These are phyloP conservation scores for Dictyostelium discoideum DNA, from an alignment of 78 protist genomes.

Conservation along the genomic window DNA sequence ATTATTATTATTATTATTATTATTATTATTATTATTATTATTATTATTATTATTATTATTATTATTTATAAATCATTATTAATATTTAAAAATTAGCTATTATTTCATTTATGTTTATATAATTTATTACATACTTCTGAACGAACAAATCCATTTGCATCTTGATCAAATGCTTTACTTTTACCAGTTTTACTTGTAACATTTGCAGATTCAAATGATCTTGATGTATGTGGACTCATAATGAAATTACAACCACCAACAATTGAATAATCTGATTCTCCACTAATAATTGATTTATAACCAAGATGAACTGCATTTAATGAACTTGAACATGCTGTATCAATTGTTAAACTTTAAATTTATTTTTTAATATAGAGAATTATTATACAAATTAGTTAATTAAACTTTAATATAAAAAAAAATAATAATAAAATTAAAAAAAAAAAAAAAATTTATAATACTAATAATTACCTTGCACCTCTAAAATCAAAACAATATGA, in stretches of 20 bases:
- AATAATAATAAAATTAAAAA: no score
- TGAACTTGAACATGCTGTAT: conserved; percentile 93
- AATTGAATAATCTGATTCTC: conserved; percentile 79
- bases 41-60: no score
- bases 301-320: conserved; percentile 88
- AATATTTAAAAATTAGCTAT: no score
- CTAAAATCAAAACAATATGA: conserved; percentile 82
- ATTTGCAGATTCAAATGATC: neutral
- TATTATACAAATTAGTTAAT: no score
- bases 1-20: no score
- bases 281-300: conserved; percentile 28
- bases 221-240: conserved; percentile 26
- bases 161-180: conserved; percentile 80
- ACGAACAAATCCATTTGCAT: conserved; percentile 91
- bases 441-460: no score
- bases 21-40: no score
- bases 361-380: no score
- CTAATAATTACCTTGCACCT: conserved; percentile 72
- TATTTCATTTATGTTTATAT: no score
- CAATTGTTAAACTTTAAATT: conserved; percentile 64
- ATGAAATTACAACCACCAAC: conserved; percentile 83
- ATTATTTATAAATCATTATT: no score
- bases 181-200: conserved; percentile 62
- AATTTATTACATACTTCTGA: conserved; percentile 44
- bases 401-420: no score